Percentiles rank a stretch among this genome's conserved stretches.
These are phyloP conservation scores for Castanea sativa DNA, from an alignment of 306 rosid genomes.

Conservation along the genomic window DNA sequence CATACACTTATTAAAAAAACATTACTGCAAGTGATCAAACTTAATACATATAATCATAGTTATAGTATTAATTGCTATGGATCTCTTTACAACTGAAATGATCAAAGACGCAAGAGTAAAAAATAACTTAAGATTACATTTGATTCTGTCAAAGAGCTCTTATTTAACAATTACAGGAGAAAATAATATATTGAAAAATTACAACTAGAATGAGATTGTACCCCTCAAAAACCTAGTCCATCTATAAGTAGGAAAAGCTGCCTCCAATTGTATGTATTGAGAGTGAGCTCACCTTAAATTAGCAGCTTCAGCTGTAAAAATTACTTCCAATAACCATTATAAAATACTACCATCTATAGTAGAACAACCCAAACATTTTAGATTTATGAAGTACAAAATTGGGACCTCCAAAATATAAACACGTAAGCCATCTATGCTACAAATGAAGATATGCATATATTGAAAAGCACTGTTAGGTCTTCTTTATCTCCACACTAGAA, in stretches of 20 bases:
- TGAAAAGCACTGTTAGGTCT: background rate
- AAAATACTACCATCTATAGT: background rate
- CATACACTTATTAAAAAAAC: no score
- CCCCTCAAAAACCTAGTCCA: background rate
- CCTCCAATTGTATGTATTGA: background rate
- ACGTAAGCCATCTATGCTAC: background rate
- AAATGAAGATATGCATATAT: background rate
- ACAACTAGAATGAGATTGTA: background rate
- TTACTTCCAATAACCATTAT: background rate
- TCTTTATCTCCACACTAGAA: background rate
- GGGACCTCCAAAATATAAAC: background rate
- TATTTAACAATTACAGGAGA: background rate
- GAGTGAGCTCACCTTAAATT: background rate
- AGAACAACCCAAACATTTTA: background rate
- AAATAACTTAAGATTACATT: background rate
- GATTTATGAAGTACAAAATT: background rate
- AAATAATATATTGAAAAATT: background rate
- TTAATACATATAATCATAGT: background rate
- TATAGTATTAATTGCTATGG: background rate
- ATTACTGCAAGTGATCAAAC: no score
- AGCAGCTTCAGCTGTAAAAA: background rate
- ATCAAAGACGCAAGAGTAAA: background rate
- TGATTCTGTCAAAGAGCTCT: background rate
- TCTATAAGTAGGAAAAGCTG: background rate
- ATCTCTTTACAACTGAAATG: background rate